These are phyloP conservation scores for Darksidea phi DNA, from an alignment of 495 filamentous ascomycete genomes.

Conservation along the genomic window DNA sequence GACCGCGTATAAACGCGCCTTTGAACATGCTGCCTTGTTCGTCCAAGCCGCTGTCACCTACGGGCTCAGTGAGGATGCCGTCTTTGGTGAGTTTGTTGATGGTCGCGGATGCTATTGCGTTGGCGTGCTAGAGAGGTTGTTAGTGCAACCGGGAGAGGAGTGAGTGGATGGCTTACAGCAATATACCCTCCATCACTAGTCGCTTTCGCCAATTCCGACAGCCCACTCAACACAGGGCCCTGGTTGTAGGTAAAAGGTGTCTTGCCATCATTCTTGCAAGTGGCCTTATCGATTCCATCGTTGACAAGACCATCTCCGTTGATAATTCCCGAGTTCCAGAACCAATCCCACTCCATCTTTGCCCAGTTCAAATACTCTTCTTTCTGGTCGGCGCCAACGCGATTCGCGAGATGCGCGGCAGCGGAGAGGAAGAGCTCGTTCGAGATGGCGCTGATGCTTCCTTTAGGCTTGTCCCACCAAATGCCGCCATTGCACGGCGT, in stretches of 20 bases:
- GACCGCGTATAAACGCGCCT: slow-evolving; percentile 71
- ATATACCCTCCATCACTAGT: slow-evolving; percentile 45
- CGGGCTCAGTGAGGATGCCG: slow-evolving; percentile 62
- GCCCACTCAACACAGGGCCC: slow-evolving; percentile 70
- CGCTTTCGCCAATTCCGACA: slow-evolving; percentile 64
- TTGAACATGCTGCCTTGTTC: slow-evolving; percentile 72
- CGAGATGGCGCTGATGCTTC: slow-evolving; percentile 41
- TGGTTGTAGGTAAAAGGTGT: slow-evolving; percentile 78
- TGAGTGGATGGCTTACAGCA: slow-evolving; percentile 45
- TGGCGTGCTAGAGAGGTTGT: slow-evolving; percentile 46
- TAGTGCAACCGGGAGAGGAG: neutral
- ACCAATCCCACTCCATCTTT: slow-evolving; percentile 64
- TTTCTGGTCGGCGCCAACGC: slow-evolving; percentile 47
- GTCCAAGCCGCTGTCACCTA: neutral
- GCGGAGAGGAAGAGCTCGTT: slow-evolving; percentile 37
- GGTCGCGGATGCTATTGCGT: slow-evolving; percentile 63
- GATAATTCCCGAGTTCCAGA: slow-evolving; percentile 63
- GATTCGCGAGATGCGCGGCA: slow-evolving; percentile 59
- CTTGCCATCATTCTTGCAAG: slow-evolving; percentile 62
- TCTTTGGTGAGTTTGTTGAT: slow-evolving; percentile 56
- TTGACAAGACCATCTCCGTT: slow-evolving; percentile 65
- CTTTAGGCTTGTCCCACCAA: slow-evolving; percentile 31
- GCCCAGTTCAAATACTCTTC: slow-evolving; percentile 59
- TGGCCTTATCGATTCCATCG: slow-evolving; percentile 60
- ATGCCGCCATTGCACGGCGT: slow-evolving; percentile 30